phyloP scores from a whole-genome alignment of 106 monocot species.

The Dendrobium nobile region DNA sequence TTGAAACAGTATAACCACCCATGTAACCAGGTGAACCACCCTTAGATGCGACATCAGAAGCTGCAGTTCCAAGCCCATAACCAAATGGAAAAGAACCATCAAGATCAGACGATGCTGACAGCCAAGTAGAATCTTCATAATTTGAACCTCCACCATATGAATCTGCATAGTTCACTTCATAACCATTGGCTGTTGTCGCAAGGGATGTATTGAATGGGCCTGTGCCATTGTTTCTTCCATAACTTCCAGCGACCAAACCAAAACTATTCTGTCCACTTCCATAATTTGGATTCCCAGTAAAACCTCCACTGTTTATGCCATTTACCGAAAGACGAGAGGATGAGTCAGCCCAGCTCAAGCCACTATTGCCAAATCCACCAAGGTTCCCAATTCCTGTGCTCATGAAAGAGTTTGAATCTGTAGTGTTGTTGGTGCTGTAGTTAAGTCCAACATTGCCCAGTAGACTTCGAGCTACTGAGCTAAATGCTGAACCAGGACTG shows the following conservation, averaged over 20 bases:
- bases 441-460: conserved; percentile 42
- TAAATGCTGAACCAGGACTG: conserved; percentile 36
- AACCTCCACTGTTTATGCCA: conserved; percentile 19
- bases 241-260: conserved; percentile 29
- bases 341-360: conserved; percentile 53
- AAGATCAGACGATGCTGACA: conserved; percentile 42
- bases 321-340: conserved; percentile 37
- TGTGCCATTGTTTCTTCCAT: conserved; percentile 31
- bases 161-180: conserved; percentile 36
- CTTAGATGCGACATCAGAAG: conserved; percentile 35
- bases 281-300: conserved; percentile 32
- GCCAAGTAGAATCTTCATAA: conserved; percentile 62
- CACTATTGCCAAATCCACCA: conserved; percentile 49
- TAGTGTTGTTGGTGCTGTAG: conserved; percentile 28
- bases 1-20: conserved; percentile 42
- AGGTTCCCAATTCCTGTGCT: conserved; percentile 46
- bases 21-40: conserved; percentile 34
- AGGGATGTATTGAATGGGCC: conserved; percentile 24
- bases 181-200: conserved; percentile 26
- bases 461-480: conserved; percentile 41
- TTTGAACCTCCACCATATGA: conserved; percentile 27
- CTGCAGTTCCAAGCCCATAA: conserved; percentile 43
- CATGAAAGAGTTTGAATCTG: conserved; percentile 40
- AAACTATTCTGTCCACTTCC: conserved; percentile 32
- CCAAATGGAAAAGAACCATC: conserved; percentile 54